Evolutionary conservation across 495 filamentous ascomycete genomes (phyloP).

Genomic region (Penicillium roqueforti): DNA sequence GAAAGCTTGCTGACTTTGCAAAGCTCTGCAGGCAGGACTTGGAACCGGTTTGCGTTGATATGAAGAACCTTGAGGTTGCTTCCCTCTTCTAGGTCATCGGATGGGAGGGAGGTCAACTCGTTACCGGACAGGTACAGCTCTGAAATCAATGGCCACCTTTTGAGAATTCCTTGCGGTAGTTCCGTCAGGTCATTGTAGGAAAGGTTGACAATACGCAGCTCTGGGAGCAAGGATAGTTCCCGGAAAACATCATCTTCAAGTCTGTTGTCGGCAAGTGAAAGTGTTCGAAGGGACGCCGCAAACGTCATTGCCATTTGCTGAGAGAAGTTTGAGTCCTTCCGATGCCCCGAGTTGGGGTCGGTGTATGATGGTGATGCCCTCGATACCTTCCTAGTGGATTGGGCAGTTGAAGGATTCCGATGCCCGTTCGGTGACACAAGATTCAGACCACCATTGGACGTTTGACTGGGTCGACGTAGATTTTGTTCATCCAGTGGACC

Average conservation of each 20-base stretch:
- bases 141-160: constrained; percentile 78
- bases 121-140: constrained; percentile 97
- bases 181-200: constrained; percentile 94
- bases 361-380: constrained; percentile 64
- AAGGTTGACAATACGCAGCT: constrained; percentile 84
- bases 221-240: constrained; percentile 74
- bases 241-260: constrained; percentile 92
- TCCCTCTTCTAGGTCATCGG: constrained; percentile 89
- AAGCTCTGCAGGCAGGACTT: constrained; percentile 90
- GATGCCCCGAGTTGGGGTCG: constrained; percentile 56
- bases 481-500: constrained; percentile 60
- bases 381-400: constrained; percentile 78
- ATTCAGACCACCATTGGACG: constrained; percentile 68
- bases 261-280: constrained; percentile 90
- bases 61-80: constrained; percentile 82
- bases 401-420: constrained; percentile 77
- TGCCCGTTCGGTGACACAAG: constrained; percentile 64
- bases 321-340: constrained; percentile 87
- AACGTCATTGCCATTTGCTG: constrained; percentile 74
- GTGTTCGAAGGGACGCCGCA: constrained; percentile 71
- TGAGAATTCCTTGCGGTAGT: constrained; percentile 81
- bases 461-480: constrained; percentile 75
- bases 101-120: constrained; percentile 82
- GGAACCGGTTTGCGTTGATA: constrained; percentile 97
- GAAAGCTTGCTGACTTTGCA: constrained; percentile 88